phyloP scores from a whole-genome alignment of 371 early-diverging fungal genomes.

The Scutellospora calospora region DNA sequence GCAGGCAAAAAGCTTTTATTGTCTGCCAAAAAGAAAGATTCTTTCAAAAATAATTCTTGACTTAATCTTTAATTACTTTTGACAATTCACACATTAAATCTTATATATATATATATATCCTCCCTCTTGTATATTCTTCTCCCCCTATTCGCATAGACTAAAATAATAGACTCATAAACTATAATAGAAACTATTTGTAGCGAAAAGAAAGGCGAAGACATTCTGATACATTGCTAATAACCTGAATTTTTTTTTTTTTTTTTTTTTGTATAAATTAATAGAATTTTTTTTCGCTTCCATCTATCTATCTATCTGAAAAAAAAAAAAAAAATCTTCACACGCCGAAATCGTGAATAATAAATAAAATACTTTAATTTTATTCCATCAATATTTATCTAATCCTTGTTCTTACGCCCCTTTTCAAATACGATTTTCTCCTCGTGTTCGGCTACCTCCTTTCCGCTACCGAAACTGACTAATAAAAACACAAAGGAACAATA shows the following conservation, averaged over 20 bases:
- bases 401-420: slow-evolving; percentile 1
- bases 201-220: not conserved
- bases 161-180: not conserved
- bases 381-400: not conserved
- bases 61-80: not conserved
- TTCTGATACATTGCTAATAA: not conserved
- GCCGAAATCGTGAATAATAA: not conserved
- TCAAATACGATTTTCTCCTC: not conserved
- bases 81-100: not conserved
- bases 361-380: not conserved
- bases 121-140: not conserved
- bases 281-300: not conserved
- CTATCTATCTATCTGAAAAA: not conserved
- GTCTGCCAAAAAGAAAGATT: slow-evolving; percentile 9
- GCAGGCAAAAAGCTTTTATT: not conserved
- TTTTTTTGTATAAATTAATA: not conserved
- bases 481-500: not conserved
- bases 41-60: not conserved
- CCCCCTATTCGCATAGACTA: not conserved
- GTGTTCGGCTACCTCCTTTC: not conserved
- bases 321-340: slow-evolving; percentile 18
- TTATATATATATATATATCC: not conserved
- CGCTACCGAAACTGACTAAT: not conserved
- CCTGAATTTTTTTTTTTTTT: not conserved
- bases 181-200: not conserved